phyloP scores from a whole-genome alignment of 345 rosid species.

The Sonneratia caseolaris region DNA sequence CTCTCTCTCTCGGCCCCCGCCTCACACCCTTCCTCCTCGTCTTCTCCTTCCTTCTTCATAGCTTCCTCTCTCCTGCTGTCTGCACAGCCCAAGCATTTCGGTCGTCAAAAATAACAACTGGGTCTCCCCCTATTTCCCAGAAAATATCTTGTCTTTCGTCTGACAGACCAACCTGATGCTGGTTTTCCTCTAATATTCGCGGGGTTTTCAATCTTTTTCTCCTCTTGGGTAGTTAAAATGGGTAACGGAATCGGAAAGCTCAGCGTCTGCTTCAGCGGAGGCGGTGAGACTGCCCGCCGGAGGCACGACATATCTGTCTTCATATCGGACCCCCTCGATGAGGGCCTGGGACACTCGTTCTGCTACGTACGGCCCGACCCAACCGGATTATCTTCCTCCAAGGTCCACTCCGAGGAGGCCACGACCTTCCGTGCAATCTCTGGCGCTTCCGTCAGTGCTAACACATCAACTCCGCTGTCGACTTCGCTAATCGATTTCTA shows the following conservation, averaged over 20 bases:
- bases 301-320: conserved; percentile 26
- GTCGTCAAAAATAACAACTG: not conserved
- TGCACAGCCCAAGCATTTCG: conserved; percentile 19
- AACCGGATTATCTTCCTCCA: conserved; percentile 51
- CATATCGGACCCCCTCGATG: conserved; percentile 58
- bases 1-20: conserved; percentile 8
- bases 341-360: conserved; percentile 89
- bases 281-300: conserved; percentile 39
- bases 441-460: conserved; percentile 95
- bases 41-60: conserved; percentile 3
- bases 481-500: conserved; percentile 69
- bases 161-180: conserved; percentile 2
- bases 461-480: conserved; percentile 83
- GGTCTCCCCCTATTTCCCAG: not conserved
- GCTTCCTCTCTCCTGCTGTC: conserved; percentile 2
- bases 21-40: conserved; percentile 6
- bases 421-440: conserved; percentile 86
- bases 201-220: not conserved
- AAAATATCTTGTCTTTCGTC: not conserved
- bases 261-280: conserved; percentile 48
- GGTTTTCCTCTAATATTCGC: not conserved
- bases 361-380: conserved; percentile 81
- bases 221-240: conserved; percentile 23
- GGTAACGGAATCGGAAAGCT: conserved; percentile 79
- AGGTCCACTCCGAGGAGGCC: conserved; percentile 74